Evolutionary conservation across 2,329 filamentous ascomycete genomes (phyloP), one percentile per base, ranked within the genome.

Genomic region (Colletotrichum chrysophilum): DNA sequence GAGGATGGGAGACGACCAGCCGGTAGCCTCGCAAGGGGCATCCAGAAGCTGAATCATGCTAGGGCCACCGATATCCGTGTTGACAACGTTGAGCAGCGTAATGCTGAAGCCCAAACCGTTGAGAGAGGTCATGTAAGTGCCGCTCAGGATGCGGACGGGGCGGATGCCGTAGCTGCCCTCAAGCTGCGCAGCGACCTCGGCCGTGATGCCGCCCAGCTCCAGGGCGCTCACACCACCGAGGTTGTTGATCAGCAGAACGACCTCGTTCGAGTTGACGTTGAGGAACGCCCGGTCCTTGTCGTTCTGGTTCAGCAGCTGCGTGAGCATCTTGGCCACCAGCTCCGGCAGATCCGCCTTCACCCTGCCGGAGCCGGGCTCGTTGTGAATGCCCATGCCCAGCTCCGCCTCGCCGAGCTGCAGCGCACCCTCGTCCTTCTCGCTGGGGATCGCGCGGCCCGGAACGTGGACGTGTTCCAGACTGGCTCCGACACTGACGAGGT

Each of bases 391-490:
- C 94, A 95, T 95, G 32, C 94, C 94, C 64, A 93, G 85, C 83
- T 93, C 91, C 30, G 92, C 89, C 81, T 93, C 90, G 52, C 87
- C 89, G 4, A 79, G 84, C 62, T 85, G 88, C 73, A 96, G 84
- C 56, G 79, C 83, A 32, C 92, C 92, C 28, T 92, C 90, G 28
- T 76, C 77, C 78, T 91, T 90, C 1, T 86, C 84, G 36, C 28
- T 34, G 7, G 74, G 74, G 8, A 87, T 82, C 2, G 87, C 90
- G 76, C 96, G 90, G 5, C 96, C 96, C 0, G 96, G 96, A 1
- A 98, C 95, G 82, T 98, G 96, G n/a, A 98, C 96, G 82, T 98
- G 96, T 78, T 94, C 93, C 56, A 98, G 86, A 69, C 94, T 96
- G 4, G 95, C 94, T 18, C 96, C 96, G 26, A 98, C 94, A 56